These are phyloP conservation scores for Tolypocladium album DNA, from an alignment of 2,329 filamentous ascomycete genomes.

Conservation along the genomic window DNA sequence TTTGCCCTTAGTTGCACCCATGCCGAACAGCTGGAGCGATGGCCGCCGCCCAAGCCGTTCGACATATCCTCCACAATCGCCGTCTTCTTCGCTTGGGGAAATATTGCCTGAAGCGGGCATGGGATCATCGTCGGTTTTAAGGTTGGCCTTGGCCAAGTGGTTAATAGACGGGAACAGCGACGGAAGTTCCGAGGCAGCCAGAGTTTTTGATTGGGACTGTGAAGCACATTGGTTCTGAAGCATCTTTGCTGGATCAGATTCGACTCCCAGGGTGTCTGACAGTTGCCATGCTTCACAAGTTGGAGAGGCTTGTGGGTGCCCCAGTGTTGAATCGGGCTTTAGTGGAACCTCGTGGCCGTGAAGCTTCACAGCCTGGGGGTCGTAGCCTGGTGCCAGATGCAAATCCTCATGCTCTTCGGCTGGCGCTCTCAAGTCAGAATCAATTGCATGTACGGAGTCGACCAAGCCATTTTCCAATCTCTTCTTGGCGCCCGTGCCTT, in stretches of 20 bases:
- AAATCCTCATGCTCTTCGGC: neutral
- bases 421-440: neutral
- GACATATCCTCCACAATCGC: neutral
- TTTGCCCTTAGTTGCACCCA: neutral
- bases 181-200: constrained; percentile 15
- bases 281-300: neutral
- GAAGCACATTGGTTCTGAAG: constrained; percentile 3
- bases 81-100: neutral
- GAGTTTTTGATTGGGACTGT: constrained; percentile 7
- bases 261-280: constrained; percentile 3
- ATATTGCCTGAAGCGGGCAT: neutral
- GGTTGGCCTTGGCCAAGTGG: constrained; percentile 12
- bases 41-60: neutral
- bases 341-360: neutral
- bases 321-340: neutral
- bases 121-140: constrained; percentile 7
- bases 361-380: neutral
- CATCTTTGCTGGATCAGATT: neutral
- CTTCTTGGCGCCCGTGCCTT: neutral
- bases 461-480: neutral
- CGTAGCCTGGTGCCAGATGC: neutral
- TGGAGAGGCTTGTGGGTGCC: neutral
- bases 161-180: constrained; percentile 17
- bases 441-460: neutral
- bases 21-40: constrained; percentile 1